A percentile compares a stretch with the other conserved stretches of the same genome.
Evolutionary conservation across 176 grass and related monocot genomes (phyloP).

Genomic region (Musa troglodytarum): DNA sequence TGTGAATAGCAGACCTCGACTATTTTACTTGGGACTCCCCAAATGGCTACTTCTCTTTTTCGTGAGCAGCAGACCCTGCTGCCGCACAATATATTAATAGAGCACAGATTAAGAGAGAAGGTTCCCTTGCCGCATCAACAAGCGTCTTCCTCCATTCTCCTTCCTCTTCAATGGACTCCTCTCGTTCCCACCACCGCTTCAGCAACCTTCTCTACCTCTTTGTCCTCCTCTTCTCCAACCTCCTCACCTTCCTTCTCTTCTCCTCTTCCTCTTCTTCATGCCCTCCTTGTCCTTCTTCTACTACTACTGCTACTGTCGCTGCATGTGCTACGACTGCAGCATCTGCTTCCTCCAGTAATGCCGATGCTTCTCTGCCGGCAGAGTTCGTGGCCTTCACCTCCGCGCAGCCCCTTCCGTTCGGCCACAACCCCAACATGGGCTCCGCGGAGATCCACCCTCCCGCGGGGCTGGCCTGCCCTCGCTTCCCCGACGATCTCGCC

Average conservation of each 20-base stretch:
- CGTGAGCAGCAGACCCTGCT: no score
- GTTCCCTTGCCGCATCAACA: no score
- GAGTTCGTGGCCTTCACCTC: conserved; percentile 36
- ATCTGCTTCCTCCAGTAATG: not conserved
- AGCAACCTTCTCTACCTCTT: conserved; percentile 13
- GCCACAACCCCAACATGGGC: conserved; percentile 31
- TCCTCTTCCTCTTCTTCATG: conserved; percentile 9
- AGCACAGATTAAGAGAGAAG: no score
- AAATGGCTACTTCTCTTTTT: no score
- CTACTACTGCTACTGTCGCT: not conserved
- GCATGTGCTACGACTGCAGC: not conserved
- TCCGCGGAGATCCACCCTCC: conserved; percentile 26
- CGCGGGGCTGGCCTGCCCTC: conserved; percentile 27
- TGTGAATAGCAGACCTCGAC: no score
- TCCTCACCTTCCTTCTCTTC: conserved; percentile 22
- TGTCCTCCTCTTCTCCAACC: conserved; percentile 8
- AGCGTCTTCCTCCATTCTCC: no score
- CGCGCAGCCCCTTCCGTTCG: conserved; percentile 33
- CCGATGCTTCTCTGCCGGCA: conserved; percentile 2
- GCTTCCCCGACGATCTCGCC: conserved; percentile 25
- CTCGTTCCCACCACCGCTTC: not conserved
- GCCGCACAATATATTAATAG: no score
- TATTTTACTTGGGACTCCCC: no score
- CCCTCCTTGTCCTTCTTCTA: not conserved
- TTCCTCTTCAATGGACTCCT: no score